Evolutionary conservation across 257 asterid genomes (phyloP), one percentile per base, ranked within the genome.

Genomic region (Ehretia macrophylla): DNA sequence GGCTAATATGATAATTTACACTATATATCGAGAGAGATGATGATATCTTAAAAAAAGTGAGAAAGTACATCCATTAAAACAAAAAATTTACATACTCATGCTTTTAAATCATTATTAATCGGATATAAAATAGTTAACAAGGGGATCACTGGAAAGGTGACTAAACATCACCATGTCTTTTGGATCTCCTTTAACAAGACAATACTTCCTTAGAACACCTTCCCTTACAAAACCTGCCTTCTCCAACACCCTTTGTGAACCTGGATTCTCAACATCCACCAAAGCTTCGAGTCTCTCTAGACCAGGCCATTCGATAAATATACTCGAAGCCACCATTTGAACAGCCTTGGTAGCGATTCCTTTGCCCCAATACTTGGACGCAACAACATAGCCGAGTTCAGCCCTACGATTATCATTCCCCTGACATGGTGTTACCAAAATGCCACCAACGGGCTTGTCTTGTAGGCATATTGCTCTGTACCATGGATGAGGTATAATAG

Each of bases 261-360:
- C 94, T 64, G 73, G 49, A 57, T 90, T 87, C n/a, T 85, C 87
- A 50, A 75, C 74, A 53, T 70, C 95, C 65, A 76, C 96, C 59
- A 91, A 56, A 60, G 88, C 98, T 79, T 91, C 86, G 69, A 85
- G 72, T 66, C 95, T 78, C 74, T 81, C 88, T 65, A 85, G 72
- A 19, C 83, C 83, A 6, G 73, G 79, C 98, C 94, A 87, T 66
- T 87, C 92, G 38, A 62, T 53, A 19, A 87, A 90, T 39, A 79
- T 81, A 10, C 71, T 38, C 55, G 72, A 35, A 50, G 87, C 90
- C 68, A 80, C 94, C 84, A 79, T 69, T 64, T 61, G 80, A 71
- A 83, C 98, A 18, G 95, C 96, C 75, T 56, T 64, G 0, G 96
- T 82, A 12, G 82, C 89, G 13, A 91, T 74, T 21, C 98, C 95